Evolutionary conservation across 1,284 basidiomycete species (phyloP).

Genomic region (Trichosporon sp.): DNA sequence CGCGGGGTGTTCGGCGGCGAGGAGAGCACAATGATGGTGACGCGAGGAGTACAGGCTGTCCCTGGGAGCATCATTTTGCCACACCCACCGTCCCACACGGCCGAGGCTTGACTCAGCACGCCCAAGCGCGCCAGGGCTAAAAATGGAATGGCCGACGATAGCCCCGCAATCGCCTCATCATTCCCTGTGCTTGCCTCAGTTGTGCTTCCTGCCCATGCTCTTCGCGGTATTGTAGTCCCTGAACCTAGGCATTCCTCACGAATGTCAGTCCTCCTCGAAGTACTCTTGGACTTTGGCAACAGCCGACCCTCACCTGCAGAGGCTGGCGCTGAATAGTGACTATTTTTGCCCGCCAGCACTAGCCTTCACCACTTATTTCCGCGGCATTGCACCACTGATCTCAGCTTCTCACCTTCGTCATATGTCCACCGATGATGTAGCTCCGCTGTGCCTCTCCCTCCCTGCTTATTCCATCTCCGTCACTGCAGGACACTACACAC

Average conservation of each 20-base stretch:
- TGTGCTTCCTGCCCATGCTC: neutral
- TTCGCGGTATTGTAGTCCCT: neutral
- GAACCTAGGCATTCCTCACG: constrained; percentile 1
- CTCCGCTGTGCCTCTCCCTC: neutral
- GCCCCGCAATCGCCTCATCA: constrained; percentile 9
- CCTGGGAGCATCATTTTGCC: neutral
- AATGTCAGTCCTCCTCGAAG: neutral
- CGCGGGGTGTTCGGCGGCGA: neutral
- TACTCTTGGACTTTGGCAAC: neutral
- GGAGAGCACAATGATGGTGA: neutral
- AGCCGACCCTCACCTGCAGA: neutral
- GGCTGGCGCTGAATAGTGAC: neutral
- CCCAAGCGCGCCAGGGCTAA: neutral
- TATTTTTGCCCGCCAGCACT: neutral
- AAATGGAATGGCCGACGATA: constrained; percentile 11
- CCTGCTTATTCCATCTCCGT: constrained; percentile 1
- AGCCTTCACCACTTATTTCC: neutral
- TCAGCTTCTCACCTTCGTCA: neutral
- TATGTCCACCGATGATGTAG: neutral
- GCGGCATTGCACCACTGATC: constrained; percentile 6
- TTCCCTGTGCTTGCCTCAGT: neutral
- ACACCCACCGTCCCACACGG: neutral
- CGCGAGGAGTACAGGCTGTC: neutral
- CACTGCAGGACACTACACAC: neutral
- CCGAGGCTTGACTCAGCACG: constrained; percentile 13